These are phyloP conservation scores for Phellopilus nigrolimitatus DNA, from an alignment of 1,284 basidiomycete genomes.

Conservation along the genomic window DNA sequence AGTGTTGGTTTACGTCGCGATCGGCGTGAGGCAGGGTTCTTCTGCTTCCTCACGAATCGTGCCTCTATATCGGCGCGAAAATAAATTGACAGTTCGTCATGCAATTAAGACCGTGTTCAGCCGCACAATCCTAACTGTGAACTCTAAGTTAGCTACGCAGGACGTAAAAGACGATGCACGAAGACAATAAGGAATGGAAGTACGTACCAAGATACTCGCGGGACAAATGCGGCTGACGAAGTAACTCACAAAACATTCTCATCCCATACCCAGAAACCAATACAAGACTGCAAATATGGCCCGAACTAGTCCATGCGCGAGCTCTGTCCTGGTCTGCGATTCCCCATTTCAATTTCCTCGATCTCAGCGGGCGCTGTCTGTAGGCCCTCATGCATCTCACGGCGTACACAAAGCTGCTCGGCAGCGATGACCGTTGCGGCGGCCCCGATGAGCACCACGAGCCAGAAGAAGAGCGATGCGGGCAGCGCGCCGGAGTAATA, in stretches of 20 bases:
- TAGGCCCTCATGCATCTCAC: slow-evolving; percentile 89
- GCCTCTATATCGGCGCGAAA: background rate
- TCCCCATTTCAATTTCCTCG: slow-evolving; percentile 30
- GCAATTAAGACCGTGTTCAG: background rate
- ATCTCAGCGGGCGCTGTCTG: slow-evolving; percentile 42
- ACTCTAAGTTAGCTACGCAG: background rate
- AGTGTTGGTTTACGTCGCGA: background rate
- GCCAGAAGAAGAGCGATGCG: slow-evolving; percentile 87
- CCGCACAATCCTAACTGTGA: background rate
- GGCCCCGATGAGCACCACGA: slow-evolving; percentile 68
- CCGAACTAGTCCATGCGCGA: slow-evolving; percentile 16
- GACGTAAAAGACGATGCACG: background rate
- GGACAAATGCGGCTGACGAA: background rate
- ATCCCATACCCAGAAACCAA: background rate
- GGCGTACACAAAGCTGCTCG: slow-evolving; percentile 88
- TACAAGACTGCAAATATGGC: background rate
- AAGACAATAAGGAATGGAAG: background rate
- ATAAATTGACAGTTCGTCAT: too few relatives aligned
- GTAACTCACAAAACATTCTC: background rate
- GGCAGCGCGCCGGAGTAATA: slow-evolving; percentile 89
- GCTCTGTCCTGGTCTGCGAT: slow-evolving; percentile 10
- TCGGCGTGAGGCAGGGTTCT: too few relatives aligned
- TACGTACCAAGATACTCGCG: slow-evolving; percentile 1
- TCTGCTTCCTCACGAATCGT: background rate
- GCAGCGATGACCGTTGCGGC: slow-evolving; percentile 74